These are phyloP conservation scores for Penicillium brasilianum DNA, from an alignment of 2,329 filamentous ascomycete genomes.

Conservation along the genomic window DNA sequence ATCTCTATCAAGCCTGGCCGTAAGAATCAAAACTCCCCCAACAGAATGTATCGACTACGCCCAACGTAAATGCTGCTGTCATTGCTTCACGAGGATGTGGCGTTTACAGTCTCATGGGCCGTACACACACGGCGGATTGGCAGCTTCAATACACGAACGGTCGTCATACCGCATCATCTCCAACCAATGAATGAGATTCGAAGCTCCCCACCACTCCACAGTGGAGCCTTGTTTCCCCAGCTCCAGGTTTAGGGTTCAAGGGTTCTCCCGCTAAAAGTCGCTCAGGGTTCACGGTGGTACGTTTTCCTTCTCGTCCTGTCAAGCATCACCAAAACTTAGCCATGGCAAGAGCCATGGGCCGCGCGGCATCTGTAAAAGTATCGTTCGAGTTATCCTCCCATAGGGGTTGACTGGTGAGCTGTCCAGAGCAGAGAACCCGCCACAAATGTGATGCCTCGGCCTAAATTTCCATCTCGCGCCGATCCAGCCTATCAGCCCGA, in stretches of 20 bases:
- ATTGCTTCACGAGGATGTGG: not conserved
- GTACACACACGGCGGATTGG: not conserved
- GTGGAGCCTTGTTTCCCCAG: not conserved
- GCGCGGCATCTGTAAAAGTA: not conserved
- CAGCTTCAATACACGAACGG: not conserved
- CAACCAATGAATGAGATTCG: not conserved
- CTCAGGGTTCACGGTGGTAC: not conserved
- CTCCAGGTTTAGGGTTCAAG: not conserved
- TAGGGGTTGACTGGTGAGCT: not conserved
- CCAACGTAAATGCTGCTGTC: not conserved
- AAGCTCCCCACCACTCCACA: not conserved
- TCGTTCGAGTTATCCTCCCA: not conserved
- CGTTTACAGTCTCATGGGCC: not conserved
- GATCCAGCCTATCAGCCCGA: not conserved
- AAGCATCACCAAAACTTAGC: not conserved
- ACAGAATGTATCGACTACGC: not conserved
- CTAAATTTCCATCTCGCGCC: not conserved
- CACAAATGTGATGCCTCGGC: constrained; percentile 7
- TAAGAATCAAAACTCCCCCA: no score
- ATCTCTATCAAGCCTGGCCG: no score
- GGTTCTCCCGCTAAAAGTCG: not conserved
- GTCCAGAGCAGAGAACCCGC: not conserved
- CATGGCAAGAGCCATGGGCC: not conserved
- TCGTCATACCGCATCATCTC: not conserved
- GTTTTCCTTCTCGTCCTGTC: not conserved